Evolutionary conservation across 2,329 filamentous ascomycete genomes (phyloP), one percentile per base, ranked within the genome.

Genomic region (Exophiala spinifera): DNA sequence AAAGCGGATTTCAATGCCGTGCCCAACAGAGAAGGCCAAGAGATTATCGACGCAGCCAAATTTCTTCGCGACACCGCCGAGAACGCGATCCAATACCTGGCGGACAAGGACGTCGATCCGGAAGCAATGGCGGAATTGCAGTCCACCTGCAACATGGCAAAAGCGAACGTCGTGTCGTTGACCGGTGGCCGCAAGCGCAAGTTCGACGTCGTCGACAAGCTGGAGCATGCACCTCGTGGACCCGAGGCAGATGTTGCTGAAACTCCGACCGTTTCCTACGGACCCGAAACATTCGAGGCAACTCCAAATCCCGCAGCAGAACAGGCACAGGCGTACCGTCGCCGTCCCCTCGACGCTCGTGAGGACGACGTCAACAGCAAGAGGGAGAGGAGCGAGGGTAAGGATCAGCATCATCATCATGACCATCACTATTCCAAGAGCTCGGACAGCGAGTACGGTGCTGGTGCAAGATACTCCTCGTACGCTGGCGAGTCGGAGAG

Each of bases 51-150:
- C 19, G 62, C 67, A 1, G 69, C 71, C 20, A 70, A 69, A 46
- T 75, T 74, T 46, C 68, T 76, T 21, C 70, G 73, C 3, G 73
- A 76, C 59, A 74, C 71, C 1, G 71, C 72, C 4, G 73, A 75
- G 53, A 75, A 75, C 49, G 63, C 67, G 1, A 62, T 74, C 14
- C 61, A 64, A 13, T 72, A 71, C 44, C 61, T 75, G 7, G 55
- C 61, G 21, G 49, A 63, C 8, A 57, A 49, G 28, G 48, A 60
- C 15, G 48, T 55, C 3, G 58, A 67, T 10, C 64, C 72, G 47
- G 49, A 51, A 13, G 56, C 70, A 51, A 50, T 71, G 11, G 54
- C 66, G 0, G 70, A 73, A 39, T 59, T 75, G 11, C 57, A 69
- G 21, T 52, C 62, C 3, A 66, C 67, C 3, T 71, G 70, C 28